phyloP scores from a whole-genome alignment of 495 filamentous ascomycete species.

The Aspergillus steynii region DNA sequence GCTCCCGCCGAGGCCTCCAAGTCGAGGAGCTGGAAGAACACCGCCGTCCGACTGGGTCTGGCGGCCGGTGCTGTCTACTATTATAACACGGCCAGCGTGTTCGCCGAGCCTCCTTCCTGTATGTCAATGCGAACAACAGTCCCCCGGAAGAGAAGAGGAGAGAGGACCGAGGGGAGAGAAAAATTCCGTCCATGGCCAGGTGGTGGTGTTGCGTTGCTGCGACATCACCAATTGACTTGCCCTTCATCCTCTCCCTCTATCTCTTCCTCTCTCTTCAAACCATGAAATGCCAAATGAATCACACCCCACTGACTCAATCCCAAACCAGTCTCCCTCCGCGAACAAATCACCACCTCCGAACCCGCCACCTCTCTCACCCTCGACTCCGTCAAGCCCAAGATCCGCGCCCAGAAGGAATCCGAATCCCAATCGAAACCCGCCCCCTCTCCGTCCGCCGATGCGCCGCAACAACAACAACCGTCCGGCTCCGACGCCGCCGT shows the following conservation, averaged over 20 bases:
- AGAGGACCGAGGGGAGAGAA: not conserved
- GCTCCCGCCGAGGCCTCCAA: constrained; percentile 58
- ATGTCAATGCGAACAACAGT: constrained; percentile 34
- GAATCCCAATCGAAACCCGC: constrained; percentile 6
- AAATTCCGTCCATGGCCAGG: not conserved
- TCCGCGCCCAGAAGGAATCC: constrained; percentile 33
- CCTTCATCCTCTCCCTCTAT: constrained; percentile 5
- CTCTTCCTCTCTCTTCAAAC: constrained; percentile 1
- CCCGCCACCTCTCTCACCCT: constrained; percentile 41
- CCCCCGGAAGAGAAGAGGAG: not conserved
- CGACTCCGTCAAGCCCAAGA: constrained; percentile 47
- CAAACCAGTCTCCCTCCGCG: constrained; percentile 36
- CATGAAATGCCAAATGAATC: not conserved
- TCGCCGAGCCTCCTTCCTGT: constrained; percentile 82
- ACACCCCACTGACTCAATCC: not conserved
- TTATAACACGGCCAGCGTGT: constrained; percentile 85
- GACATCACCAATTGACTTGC: not conserved
- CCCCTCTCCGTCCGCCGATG: constrained; percentile 8
- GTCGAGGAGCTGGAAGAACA: constrained; percentile 79
- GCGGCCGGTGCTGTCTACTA: constrained; percentile 83
- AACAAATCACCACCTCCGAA: constrained; percentile 25
- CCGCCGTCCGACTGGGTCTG: constrained; percentile 68
- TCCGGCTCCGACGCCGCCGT: constrained; percentile 20
- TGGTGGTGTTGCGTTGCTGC: not conserved
- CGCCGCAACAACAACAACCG: constrained; percentile 14